Evolutionary conservation across 257 asterid species (phyloP).

Genomic region (Verbascum thapsus): DNA sequence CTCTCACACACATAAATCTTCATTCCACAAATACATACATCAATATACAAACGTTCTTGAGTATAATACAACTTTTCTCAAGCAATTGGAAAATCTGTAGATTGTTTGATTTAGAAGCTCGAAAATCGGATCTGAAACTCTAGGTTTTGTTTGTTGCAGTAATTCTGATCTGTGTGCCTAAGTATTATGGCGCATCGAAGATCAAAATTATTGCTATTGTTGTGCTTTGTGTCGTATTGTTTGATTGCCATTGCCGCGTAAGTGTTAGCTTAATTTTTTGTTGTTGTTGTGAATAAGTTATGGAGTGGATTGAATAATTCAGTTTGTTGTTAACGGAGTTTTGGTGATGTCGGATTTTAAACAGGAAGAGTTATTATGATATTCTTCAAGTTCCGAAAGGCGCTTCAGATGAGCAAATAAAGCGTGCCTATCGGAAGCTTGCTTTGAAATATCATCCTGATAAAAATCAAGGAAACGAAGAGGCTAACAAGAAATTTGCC

Average conservation of each 20-base stretch:
- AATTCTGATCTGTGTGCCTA: slow-evolving; percentile 52
- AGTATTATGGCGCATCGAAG: slow-evolving; percentile 67
- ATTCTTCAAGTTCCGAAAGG: slow-evolving; percentile 73
- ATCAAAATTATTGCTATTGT: slow-evolving; percentile 51
- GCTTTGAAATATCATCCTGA: slow-evolving; percentile 95
- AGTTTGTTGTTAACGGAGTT: slow-evolving; percentile 11
- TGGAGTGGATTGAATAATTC: neutral
- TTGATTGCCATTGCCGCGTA: slow-evolving; percentile 82
- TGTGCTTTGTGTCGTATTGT: slow-evolving; percentile 50
- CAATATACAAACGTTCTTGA: no score
- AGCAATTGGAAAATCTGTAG: neutral
- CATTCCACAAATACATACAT: no score
- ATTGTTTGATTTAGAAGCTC: slow-evolving; percentile 15
- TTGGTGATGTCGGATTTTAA: slow-evolving; percentile 14
- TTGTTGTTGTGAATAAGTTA: neutral
- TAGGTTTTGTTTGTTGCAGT: slow-evolving; percentile 24
- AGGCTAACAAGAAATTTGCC: slow-evolving; percentile 91
- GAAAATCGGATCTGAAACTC: slow-evolving; percentile 44
- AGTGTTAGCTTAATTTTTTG: slow-evolving; percentile 27
- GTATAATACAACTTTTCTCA: no score
- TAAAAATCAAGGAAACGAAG: slow-evolving; percentile 89
- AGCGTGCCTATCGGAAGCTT: slow-evolving; percentile 89
- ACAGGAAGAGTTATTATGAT: slow-evolving; percentile 89
- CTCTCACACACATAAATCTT: slow-evolving; percentile 19
- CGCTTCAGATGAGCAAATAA: slow-evolving; percentile 90